These are phyloP conservation scores for Cladophialophora exuberans DNA, from an alignment of 2,329 filamentous ascomycete genomes.

Conservation along the genomic window DNA sequence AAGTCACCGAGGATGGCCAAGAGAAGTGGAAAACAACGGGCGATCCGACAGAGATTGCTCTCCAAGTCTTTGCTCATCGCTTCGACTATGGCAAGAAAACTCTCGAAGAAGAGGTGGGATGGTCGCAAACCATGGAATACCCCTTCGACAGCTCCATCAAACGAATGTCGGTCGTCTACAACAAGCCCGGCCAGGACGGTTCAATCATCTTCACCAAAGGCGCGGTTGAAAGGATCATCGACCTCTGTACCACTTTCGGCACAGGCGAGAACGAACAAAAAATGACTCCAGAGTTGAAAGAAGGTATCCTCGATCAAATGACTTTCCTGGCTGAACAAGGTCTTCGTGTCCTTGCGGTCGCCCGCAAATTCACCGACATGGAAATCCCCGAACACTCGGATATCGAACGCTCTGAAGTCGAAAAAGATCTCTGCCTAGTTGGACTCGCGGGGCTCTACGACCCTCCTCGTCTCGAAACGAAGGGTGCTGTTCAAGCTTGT, in stretches of 20 bases:
- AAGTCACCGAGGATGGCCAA: slow-evolving; percentile 40
- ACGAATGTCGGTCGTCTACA: slow-evolving; percentile 68
- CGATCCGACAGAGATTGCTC: slow-evolving; percentile 69
- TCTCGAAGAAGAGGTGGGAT: slow-evolving; percentile 45
- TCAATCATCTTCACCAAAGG: slow-evolving; percentile 62
- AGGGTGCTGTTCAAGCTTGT: slow-evolving; percentile 56
- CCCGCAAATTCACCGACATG: slow-evolving; percentile 41
- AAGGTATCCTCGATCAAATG: slow-evolving; percentile 57
- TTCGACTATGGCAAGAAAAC: slow-evolving; percentile 52
- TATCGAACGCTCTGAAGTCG: slow-evolving; percentile 53
- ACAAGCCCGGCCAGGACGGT: slow-evolving; percentile 34
- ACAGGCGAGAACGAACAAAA: slow-evolving; percentile 44
- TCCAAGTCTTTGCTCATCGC: slow-evolving; percentile 67
- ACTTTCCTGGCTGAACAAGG: slow-evolving; percentile 60
- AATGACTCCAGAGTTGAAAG: slow-evolving; percentile 41
- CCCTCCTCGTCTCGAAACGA: slow-evolving; percentile 63
- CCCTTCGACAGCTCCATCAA: slow-evolving; percentile 69
- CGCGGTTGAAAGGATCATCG: slow-evolving; percentile 64
- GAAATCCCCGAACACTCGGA: slow-evolving; percentile 36
- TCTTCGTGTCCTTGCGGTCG: slow-evolving; percentile 63
- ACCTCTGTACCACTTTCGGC: slow-evolving; percentile 56
- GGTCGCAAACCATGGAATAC: slow-evolving; percentile 63
- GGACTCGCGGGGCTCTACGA: slow-evolving; percentile 66
- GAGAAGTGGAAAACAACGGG: slow-evolving; percentile 60
- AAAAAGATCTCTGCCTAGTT: slow-evolving; percentile 58